These are phyloP conservation scores for Acanthamoeba triangularis DNA, from an alignment of 208 protist species.

Conservation along the genomic window DNA sequence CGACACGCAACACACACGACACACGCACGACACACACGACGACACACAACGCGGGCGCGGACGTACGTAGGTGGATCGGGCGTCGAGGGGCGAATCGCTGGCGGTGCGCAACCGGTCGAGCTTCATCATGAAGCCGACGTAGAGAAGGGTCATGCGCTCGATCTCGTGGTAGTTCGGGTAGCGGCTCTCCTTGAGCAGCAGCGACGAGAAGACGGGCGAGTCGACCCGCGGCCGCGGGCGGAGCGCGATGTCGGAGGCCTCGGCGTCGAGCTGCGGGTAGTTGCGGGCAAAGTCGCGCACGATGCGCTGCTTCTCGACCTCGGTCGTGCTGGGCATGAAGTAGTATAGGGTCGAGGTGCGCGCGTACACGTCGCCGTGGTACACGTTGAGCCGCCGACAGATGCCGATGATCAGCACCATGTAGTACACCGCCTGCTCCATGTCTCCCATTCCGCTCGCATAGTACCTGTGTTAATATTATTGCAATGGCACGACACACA, in stretches of 20 bases:
- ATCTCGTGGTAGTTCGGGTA: background rate
- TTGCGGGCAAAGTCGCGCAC: background rate
- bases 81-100: background rate
- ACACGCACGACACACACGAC: no score
- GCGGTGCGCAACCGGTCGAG: background rate
- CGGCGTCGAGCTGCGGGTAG: background rate
- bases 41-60: no score
- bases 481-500: no score
- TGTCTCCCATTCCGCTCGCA: background rate
- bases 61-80: background rate
- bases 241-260: background rate
- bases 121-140: background rate
- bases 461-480: background rate
- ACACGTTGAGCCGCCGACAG: background rate
- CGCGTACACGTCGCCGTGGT: conserved; percentile 18
- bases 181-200: conserved; percentile 27
- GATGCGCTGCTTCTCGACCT: background rate
- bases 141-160: conserved; percentile 1
- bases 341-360: background rate
- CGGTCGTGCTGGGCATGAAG: conserved; percentile 15
- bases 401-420: background rate
- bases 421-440: conserved; percentile 19
- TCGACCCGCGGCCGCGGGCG: background rate
- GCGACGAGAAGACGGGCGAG: background rate
- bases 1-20: no score